Evolutionary conservation across 1,284 basidiomycete species (phyloP).

Genomic region (Cryptococcus neoformans): DNA sequence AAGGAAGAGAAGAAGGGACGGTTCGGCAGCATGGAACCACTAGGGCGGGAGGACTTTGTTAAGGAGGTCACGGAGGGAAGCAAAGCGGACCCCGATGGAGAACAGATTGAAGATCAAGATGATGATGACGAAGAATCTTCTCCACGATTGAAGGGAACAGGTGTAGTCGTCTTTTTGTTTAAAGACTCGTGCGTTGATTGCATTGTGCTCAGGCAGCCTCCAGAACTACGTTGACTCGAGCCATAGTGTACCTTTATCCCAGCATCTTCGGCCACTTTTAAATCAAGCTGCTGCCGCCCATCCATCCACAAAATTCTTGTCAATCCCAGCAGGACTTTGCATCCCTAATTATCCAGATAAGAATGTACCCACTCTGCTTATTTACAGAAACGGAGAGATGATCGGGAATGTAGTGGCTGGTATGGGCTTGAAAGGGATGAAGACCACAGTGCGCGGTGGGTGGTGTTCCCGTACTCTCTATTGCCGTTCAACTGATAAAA

Average conservation of each 20-base stretch:
- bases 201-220: background rate
- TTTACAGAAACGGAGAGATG: slow-evolving; percentile 90
- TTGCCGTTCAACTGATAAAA: background rate
- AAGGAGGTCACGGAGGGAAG: slow-evolving; percentile 93
- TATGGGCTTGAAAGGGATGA: slow-evolving; percentile 60
- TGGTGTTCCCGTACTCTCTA: background rate
- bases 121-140: slow-evolving; percentile 37
- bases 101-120: slow-evolving; percentile 41
- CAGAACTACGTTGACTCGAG: background rate
- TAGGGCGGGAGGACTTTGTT: slow-evolving; percentile 90
- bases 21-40: slow-evolving; percentile 85
- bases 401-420: slow-evolving; percentile 74
- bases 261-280: slow-evolving; percentile 70
- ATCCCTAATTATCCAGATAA: slow-evolving; percentile 93
- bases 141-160: slow-evolving; percentile 51
- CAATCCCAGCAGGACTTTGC: slow-evolving; percentile 92
- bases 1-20: slow-evolving; percentile 62
- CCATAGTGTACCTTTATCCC: slow-evolving; percentile 69
- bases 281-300: slow-evolving; percentile 20
- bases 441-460: slow-evolving; percentile 77
- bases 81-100: slow-evolving; percentile 62
- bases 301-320: slow-evolving; percentile 78
- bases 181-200: slow-evolving; percentile 53
- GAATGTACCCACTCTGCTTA: slow-evolving; percentile 85
- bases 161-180: slow-evolving; percentile 57